A percentile compares a stretch with the other conserved stretches of the same genome.
These are phyloP conservation scores for Lactifluus piperatus DNA, from an alignment of 768 basidiomycete species.

Conservation along the genomic window DNA sequence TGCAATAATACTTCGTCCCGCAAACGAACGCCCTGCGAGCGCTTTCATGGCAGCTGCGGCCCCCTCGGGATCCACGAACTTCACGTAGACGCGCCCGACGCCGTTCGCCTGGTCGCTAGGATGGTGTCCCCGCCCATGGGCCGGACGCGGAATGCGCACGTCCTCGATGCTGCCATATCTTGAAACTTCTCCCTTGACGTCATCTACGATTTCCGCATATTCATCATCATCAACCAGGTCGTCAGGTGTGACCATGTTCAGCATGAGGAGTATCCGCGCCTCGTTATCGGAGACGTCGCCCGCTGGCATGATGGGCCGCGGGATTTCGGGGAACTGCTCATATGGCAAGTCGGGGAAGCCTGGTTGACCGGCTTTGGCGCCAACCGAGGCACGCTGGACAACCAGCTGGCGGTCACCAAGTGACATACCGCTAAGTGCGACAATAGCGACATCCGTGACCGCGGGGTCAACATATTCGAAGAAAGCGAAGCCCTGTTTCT, in stretches of 20 bases:
- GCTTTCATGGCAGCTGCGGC: slow-evolving; percentile 72
- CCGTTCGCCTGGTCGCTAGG: slow-evolving; percentile 73
- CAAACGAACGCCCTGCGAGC: slow-evolving; percentile 84
- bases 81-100: slow-evolving; percentile 93
- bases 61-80: slow-evolving; percentile 54
- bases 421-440: slow-evolving; percentile 95
- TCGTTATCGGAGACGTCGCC: slow-evolving; percentile 46
- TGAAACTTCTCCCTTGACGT: slow-evolving; percentile 84
- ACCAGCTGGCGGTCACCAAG: slow-evolving; percentile 92
- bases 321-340: slow-evolving; percentile 76
- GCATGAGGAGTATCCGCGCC: slow-evolving; percentile 85
- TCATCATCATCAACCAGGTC: slow-evolving; percentile 87
- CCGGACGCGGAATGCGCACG: slow-evolving; percentile 80
- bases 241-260: slow-evolving; percentile 97
- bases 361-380: slow-evolving; percentile 70
- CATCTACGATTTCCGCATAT: slow-evolving; percentile 90
- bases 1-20: slow-evolving; percentile 79
- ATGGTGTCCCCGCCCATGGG: slow-evolving; percentile 30
- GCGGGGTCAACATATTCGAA: slow-evolving; percentile 90
- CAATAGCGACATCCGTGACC: slow-evolving; percentile 93
- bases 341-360: slow-evolving; percentile 60
- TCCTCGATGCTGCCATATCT: slow-evolving; percentile 78
- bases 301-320: slow-evolving; percentile 82
- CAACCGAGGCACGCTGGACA: slow-evolving; percentile 93
- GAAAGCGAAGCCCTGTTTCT: slow-evolving; percentile 88